Evolutionary conservation across 1,284 basidiomycete genomes (phyloP), one percentile per base, ranked within the genome.

Genomic region (Ganoderma resinaceum): DNA sequence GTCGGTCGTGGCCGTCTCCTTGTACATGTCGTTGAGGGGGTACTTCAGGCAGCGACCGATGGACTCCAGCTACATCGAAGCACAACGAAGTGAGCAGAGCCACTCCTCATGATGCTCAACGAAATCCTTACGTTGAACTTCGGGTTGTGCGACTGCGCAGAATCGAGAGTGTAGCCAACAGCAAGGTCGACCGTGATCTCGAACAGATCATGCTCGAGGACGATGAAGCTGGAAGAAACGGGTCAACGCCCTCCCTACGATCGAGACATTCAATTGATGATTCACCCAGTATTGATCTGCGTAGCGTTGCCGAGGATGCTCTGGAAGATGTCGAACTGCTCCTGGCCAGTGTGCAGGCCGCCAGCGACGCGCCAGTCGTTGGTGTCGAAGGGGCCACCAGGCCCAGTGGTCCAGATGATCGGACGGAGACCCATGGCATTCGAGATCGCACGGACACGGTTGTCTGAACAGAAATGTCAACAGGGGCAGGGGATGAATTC

Each of bases 141-240:
- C 61, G 91, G 90, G 57, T 84, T 81, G 80, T 87, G 88, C 16
- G 71, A 83, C 72, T 89, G 77, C 31, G 93, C 93, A 53, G 88
- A 82, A 65, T 92, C 87, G n/a, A 97, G 83, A 73, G 93, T 92
- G 82, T 95, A 96, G 60, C 94, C 94, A 70, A 93, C 86, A 38
- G 95, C 95, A 70, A 98, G 88, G 75, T 97, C 94, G 63, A 97
- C 95, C 16, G 93, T 93, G 76, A 94, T 88, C 76, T 93, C 85
- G 78, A 90, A 96, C 59, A 97, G 82, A 80, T 97, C 95, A 78
- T 97, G 95, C 78, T 94, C 85, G 64, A 99, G 86, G 58, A 97
- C 95, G 77, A 96, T 91, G 85, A 97, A 97, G 53, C 94, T 94
- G 63, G 76, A 80, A 71, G 78, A 73, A 84, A 73, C 31, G 35